Conservation (phyloP, 306 rosid species). For the Bauhinia variegata region DNA sequence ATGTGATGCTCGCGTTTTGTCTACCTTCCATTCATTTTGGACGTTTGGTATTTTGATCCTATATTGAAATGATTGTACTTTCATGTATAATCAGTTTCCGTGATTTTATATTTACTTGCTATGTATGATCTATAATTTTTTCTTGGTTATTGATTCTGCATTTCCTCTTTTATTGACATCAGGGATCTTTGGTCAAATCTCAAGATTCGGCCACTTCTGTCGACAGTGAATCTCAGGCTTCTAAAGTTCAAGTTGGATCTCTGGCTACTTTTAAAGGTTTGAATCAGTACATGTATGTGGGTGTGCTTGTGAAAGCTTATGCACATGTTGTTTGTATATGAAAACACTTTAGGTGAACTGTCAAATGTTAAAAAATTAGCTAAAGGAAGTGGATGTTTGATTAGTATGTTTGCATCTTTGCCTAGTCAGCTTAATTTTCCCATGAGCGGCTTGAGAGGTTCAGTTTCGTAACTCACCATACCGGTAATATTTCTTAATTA, state of each 20-base stretch:
- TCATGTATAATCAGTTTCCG: background rate
- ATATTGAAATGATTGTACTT: background rate
- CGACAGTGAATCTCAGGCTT: conserved; percentile 61
- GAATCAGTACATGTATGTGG: conserved; percentile 19
- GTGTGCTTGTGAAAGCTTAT: conserved; percentile 32
- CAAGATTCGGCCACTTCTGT: conserved; percentile 55
- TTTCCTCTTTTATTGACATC: conserved; percentile 35
- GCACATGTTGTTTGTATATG: conserved; percentile 11
- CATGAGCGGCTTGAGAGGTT: conserved; percentile 13
- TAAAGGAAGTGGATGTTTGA: background rate
- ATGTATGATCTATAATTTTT: conserved; percentile 18
- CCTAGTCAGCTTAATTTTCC: background rate
- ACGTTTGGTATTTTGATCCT: conserved; percentile 13
- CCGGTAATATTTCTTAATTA: conserved; percentile 23
- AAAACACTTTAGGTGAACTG: background rate
- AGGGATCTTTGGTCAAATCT: conserved; percentile 63
- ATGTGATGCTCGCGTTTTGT: too few relatives aligned
- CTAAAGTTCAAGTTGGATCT: conserved; percentile 53
- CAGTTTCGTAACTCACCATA: conserved; percentile 20
- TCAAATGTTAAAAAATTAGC: background rate
- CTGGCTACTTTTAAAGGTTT: conserved; percentile 68
- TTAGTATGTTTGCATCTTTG: background rate
- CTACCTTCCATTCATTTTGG: too few relatives aligned
- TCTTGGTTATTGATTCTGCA: conserved; percentile 23
- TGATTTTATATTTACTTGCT: too few relatives aligned